Conservation (phyloP, 805 yeast species). For the Yamadazyma insecticola region DNA sequence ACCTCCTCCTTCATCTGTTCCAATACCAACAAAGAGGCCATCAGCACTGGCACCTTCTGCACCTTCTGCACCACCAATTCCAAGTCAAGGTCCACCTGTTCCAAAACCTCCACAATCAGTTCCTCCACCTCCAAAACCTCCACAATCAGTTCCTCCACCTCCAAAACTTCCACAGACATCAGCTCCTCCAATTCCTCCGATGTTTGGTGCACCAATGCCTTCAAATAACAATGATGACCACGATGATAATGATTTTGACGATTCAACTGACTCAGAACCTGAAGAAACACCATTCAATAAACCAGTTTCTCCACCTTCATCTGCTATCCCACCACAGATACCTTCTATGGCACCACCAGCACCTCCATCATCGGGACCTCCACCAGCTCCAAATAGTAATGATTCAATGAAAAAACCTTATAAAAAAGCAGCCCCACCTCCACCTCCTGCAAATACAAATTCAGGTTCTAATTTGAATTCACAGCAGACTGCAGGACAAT, state of each 20-base stretch:
- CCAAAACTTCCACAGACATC: conserved; percentile 12
- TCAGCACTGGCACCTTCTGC: conserved; percentile 11
- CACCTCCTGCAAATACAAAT: conserved; percentile 32
- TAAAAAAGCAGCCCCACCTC: conserved; percentile 31
- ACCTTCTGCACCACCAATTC: conserved; percentile 10
- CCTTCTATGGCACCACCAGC: conserved; percentile 14
- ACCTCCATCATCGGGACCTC: conserved; percentile 14
- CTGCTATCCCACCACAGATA: conserved; percentile 9
- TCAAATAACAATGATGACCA: not conserved
- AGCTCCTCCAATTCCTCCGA: conserved; percentile 25
- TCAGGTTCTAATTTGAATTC: conserved; percentile 24
- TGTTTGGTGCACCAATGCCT: conserved; percentile 13
- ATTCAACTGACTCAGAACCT: conserved; percentile 10
- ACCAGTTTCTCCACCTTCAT: conserved; percentile 17
- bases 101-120: conserved; percentile 14
- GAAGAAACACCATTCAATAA: conserved; percentile 13
- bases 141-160: conserved; percentile 14
- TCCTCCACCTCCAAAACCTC: conserved; percentile 16
- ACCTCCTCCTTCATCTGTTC: conserved; percentile 11
- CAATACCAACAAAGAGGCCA: conserved; percentile 12
- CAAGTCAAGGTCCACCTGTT: conserved; percentile 9
- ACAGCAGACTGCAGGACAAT: conserved; percentile 45
- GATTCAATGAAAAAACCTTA: conserved; percentile 13
- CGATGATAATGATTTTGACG: conserved; percentile 1
- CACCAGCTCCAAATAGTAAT: conserved; percentile 13